These are phyloP conservation scores for Ormosia semicastrata DNA, from an alignment of 306 rosid genomes.

Conservation along the genomic window DNA sequence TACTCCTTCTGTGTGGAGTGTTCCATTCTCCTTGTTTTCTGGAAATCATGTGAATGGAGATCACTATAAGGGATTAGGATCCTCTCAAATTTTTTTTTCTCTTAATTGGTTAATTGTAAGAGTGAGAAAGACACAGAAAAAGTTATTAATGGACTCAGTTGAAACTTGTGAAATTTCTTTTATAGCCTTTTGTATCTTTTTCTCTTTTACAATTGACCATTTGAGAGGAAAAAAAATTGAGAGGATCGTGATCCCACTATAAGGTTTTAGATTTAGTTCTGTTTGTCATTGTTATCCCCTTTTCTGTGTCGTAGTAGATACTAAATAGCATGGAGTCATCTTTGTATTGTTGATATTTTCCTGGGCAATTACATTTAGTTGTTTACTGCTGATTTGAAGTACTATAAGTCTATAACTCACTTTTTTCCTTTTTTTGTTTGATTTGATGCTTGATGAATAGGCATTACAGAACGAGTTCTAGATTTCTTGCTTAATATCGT, in stretches of 20 bases:
- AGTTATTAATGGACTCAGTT: too few species aligned
- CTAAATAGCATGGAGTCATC: background rate
- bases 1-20: background rate
- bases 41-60: background rate
- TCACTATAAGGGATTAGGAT: background rate
- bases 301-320: background rate
- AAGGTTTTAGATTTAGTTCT: background rate
- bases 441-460: background rate
- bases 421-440: background rate
- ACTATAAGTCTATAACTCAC: background rate
- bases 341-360: background rate
- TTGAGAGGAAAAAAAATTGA: too few species aligned
- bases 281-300: background rate
- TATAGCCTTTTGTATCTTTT: too few species aligned
- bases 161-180: too few species aligned
- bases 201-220: too few species aligned
- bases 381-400: background rate
- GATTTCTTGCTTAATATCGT: too few species aligned
- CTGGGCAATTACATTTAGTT: background rate
- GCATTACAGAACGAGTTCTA: background rate
- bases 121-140: too few species aligned
- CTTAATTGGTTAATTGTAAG: too few species aligned
- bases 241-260: too few species aligned
- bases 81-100: too few species aligned
- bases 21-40: background rate